These are phyloP conservation scores for Lactarius vividus DNA, from an alignment of 768 basidiomycete genomes.

Conservation along the genomic window DNA sequence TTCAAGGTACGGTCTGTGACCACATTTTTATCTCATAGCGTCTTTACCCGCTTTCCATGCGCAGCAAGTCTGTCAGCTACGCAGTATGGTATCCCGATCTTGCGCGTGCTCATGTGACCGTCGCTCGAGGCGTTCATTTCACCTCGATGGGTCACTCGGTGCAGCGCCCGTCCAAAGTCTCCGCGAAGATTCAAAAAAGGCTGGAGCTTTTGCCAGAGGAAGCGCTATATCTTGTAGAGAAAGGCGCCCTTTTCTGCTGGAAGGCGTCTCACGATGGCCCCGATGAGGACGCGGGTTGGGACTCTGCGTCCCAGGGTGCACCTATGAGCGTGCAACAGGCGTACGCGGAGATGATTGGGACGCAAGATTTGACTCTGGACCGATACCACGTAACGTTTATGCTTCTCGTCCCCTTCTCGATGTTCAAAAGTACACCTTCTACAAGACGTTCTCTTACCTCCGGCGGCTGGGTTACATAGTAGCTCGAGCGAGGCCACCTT, in stretches of 20 bases:
- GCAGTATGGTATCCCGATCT: conserved; percentile 74
- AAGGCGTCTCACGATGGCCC: conserved; percentile 41
- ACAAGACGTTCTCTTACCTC: conserved; percentile 87
- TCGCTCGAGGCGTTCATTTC: conserved; percentile 83
- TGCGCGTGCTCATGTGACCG: conserved; percentile 61
- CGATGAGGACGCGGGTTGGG: conserved; percentile 39
- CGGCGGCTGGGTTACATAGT: conserved; percentile 90
- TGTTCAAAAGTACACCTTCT: conserved; percentile 6
- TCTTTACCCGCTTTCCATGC: background rate
- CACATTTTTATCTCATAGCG: conserved; percentile 3
- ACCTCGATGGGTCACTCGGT: conserved; percentile 77
- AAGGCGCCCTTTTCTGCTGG: conserved; percentile 86
- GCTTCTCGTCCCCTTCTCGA: background rate
- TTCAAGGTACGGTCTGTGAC: conserved; percentile 53
- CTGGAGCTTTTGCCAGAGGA: conserved; percentile 94
- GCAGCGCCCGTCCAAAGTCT: conserved; percentile 43
- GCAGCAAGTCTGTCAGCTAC: conserved; percentile 75
- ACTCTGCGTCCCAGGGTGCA: conserved; percentile 44
- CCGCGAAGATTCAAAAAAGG: conserved; percentile 53
- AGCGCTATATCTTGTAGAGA: conserved; percentile 87
- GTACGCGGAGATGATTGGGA: conserved; percentile 80
- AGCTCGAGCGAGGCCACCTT: conserved; percentile 67
- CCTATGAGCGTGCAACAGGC: conserved; percentile 94
- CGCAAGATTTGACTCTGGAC: conserved; percentile 74
- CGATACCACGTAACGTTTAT: conserved; percentile 70